A percentile compares a stretch with the other conserved stretches of the same genome.
Conservation (phyloP, 257 asterid species). For the Capsicum chinense region DNA sequence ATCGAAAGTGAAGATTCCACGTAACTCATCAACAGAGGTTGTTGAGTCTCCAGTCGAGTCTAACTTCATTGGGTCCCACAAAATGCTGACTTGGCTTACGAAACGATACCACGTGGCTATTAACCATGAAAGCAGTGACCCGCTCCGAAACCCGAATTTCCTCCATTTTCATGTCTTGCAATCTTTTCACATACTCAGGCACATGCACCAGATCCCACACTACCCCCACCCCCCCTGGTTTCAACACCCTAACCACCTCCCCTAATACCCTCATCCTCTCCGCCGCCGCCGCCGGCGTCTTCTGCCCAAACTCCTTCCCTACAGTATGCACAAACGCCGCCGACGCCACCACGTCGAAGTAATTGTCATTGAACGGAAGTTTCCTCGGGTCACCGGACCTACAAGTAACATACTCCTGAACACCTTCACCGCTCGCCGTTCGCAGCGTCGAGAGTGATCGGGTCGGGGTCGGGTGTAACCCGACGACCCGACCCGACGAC, state of each 20-base stretch:
- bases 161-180: slow-evolving; percentile 85
- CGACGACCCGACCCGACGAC: slow-evolving; percentile 92
- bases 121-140: slow-evolving; percentile 87
- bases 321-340: slow-evolving; percentile 88
- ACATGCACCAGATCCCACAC: slow-evolving; percentile 95
- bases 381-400: slow-evolving; percentile 86
- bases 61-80: slow-evolving; percentile 75
- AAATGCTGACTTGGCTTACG: slow-evolving; percentile 82
- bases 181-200: slow-evolving; percentile 78
- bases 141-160: slow-evolving; percentile 87
- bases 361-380: slow-evolving; percentile 76
- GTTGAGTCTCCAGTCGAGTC: slow-evolving; percentile 94
- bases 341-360: slow-evolving; percentile 96
- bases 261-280: slow-evolving; percentile 85
- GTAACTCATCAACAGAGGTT: slow-evolving; percentile 52
- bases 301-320: slow-evolving; percentile 83
- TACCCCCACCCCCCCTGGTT: slow-evolving; percentile 81
- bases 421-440: slow-evolving; percentile 88
- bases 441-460: slow-evolving; percentile 59
- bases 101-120: slow-evolving; percentile 85
- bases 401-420: slow-evolving; percentile 95
- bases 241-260: slow-evolving; percentile 85
- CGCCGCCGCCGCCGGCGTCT: slow-evolving; percentile 83
- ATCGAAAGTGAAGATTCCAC: no score
- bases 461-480: slow-evolving; percentile 61